Evolutionary conservation across 2,329 filamentous ascomycete species (phyloP).

Genomic region (Orbilia ellipsospora): DNA sequence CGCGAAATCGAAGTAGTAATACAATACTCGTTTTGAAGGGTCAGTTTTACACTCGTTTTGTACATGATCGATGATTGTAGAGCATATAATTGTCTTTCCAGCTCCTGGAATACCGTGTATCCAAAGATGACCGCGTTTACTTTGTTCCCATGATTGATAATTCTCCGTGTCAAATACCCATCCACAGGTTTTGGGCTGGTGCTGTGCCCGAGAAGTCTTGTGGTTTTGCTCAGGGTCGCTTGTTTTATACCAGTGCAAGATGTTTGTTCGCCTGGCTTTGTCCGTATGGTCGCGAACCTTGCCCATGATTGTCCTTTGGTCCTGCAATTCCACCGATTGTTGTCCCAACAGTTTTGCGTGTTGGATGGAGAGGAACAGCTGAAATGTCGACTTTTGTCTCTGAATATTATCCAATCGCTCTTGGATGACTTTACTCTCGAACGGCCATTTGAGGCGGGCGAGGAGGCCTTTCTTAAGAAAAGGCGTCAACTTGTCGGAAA

Average conservation of each 20-base stretch:
- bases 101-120: constrained; percentile 43
- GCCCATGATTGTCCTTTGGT: not conserved
- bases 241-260: constrained; percentile 48
- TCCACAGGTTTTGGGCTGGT: constrained; percentile 22
- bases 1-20: constrained; percentile 47
- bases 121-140: constrained; percentile 16
- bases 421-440: constrained; percentile 18
- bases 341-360: constrained; percentile 7
- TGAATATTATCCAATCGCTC: constrained; percentile 27
- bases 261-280: constrained; percentile 4
- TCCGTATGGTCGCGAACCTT: constrained; percentile 15
- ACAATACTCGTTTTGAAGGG: not conserved
- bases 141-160: constrained; percentile 19
- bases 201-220: constrained; percentile 14
- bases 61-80: constrained; percentile 36
- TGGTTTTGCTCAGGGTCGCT: constrained; percentile 49
- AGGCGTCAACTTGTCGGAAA: constrained; percentile 20
- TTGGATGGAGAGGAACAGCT: constrained; percentile 26
- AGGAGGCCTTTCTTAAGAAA: constrained; percentile 11
- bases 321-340: constrained; percentile 11
- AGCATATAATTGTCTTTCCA: constrained; percentile 44
- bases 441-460: constrained; percentile 26
- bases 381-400: constrained; percentile 30
- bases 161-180: constrained; percentile 28
- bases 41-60: not conserved